Evolutionary conservation across 768 basidiomycete genomes (phyloP).

Genomic region (Rhizopogon vinicolor): DNA sequence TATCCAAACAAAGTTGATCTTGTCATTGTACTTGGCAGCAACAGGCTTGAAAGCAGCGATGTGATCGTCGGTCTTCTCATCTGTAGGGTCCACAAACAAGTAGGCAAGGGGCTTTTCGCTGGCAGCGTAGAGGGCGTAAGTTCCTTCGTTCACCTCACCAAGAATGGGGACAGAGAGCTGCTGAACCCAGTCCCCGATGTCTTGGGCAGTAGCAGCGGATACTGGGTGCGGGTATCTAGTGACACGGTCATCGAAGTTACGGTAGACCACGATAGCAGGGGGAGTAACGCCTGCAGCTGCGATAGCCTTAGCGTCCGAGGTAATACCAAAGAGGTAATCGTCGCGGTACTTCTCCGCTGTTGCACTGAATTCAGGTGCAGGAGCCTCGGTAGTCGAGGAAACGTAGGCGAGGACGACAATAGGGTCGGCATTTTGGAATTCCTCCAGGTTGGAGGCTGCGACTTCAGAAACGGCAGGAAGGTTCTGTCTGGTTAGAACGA

Average conservation of each 20-base stretch:
- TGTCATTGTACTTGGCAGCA: constrained; percentile 76
- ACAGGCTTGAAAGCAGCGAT: constrained; percentile 70
- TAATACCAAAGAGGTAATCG: constrained; percentile 86
- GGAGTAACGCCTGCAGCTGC: constrained; percentile 69
- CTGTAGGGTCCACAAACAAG: constrained; percentile 83
- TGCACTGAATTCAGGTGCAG: constrained; percentile 69
- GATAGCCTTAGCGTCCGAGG: constrained; percentile 66
- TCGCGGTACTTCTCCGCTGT: constrained; percentile 88
- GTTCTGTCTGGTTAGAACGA: constrained; percentile 59
- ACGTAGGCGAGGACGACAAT: constrained; percentile 88
- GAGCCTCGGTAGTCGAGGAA: constrained; percentile 63
- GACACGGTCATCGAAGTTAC: constrained; percentile 82
- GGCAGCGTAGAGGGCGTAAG: constrained; percentile 80
- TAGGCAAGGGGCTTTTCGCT: constrained; percentile 90
- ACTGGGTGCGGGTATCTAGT: constrained; percentile 61
- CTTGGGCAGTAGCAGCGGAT: constrained; percentile 47
- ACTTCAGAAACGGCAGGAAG: constrained; percentile 90
- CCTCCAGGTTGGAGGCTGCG: constrained; percentile 67
- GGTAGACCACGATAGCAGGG: constrained; percentile 90
- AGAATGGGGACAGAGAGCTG: constrained; percentile 84
- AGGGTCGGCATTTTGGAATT: constrained; percentile 87
- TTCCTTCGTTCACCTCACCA: constrained; percentile 92
- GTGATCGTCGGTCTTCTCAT: constrained; percentile 56
- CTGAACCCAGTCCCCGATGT: constrained; percentile 74
- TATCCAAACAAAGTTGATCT: constrained; percentile 97